A percentile compares a stretch with the other conserved stretches of the same genome.
phyloP scores from a whole-genome alignment of 257 asterid genomes.

The Ilex asprella region DNA sequence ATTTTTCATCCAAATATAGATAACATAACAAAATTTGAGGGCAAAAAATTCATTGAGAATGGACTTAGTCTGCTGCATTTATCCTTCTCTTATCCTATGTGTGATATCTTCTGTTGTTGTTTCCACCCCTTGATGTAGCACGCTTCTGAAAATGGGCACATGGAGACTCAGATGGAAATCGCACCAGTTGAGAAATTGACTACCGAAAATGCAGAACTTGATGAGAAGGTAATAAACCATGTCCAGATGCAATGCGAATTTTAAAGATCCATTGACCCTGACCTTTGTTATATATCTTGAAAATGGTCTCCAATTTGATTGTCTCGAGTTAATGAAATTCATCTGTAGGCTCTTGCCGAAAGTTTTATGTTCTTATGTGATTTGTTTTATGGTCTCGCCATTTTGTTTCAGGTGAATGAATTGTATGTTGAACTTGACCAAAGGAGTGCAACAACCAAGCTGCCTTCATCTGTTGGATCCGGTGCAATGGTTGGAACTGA shows the following conservation, averaged over 20 bases:
- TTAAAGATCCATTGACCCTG: too few species aligned
- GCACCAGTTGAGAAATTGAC: constrained; percentile 44
- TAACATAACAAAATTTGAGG: too few species aligned
- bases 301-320: background rate
- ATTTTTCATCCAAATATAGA: too few species aligned
- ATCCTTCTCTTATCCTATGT: too few species aligned
- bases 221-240: constrained; percentile 39
- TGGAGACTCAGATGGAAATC: constrained; percentile 32
- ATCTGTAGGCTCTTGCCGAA: background rate
- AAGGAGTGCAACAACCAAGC: constrained; percentile 24
- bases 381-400: too few species aligned
- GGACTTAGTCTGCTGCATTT: too few species aligned
- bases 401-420: constrained; percentile 39
- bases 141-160: constrained; percentile 38
- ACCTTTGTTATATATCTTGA: background rate
- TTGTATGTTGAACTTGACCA: constrained; percentile 42
- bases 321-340: constrained; percentile 9
- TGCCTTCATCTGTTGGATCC: constrained; percentile 19
- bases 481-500: constrained; percentile 21
- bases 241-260: background rate
- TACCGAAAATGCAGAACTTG: constrained; percentile 52
- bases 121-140: constrained; percentile 27
- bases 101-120: too few species aligned
- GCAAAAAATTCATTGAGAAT: too few species aligned
- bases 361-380: too few species aligned